A percentile compares a stretch with the other conserved stretches of the same genome.
phyloP scores from a whole-genome alignment of 2,329 filamentous ascomycete species.

The Magnaporthiopsis incrustans region DNA sequence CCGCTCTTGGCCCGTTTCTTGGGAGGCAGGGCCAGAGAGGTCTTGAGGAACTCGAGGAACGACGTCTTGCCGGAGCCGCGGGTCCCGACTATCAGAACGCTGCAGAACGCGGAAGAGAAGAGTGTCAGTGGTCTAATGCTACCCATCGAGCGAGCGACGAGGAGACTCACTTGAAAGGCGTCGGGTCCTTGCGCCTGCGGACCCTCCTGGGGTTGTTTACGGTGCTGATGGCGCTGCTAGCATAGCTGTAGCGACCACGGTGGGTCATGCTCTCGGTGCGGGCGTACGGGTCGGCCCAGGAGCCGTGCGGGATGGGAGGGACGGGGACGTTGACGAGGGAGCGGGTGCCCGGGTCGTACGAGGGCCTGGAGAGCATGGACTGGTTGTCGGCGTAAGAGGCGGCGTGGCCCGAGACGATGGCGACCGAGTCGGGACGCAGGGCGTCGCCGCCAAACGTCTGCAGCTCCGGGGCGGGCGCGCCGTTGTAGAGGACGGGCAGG shows the following conservation, averaged over 20 bases:
- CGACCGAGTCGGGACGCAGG: slow-evolving; percentile 52
- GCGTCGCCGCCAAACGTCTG: slow-evolving; percentile 46
- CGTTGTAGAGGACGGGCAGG: slow-evolving; percentile 44
- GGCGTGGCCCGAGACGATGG: slow-evolving; percentile 42
- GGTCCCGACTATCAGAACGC: slow-evolving; percentile 83
- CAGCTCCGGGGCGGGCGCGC: slow-evolving; percentile 36
- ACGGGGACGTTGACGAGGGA: slow-evolving; percentile 31
- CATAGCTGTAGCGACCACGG: slow-evolving; percentile 92
- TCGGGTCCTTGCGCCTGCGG: slow-evolving; percentile 91
- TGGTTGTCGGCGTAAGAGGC: slow-evolving; percentile 20
- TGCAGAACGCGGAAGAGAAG: slow-evolving; percentile 26
- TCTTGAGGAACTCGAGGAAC: slow-evolving; percentile 91
- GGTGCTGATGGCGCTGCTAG: slow-evolving; percentile 81
- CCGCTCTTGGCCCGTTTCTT: slow-evolving; percentile 60
- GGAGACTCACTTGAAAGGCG: slow-evolving; percentile 92
- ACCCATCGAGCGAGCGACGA: background rate
- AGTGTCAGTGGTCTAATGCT: background rate
- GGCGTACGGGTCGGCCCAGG: slow-evolving; percentile 67
- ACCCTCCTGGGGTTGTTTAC: slow-evolving; percentile 90
- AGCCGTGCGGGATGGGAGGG: slow-evolving; percentile 53
- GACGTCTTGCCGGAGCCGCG: slow-evolving; percentile 89
- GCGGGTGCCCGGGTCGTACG: slow-evolving; percentile 42
- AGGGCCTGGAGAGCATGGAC: slow-evolving; percentile 33
- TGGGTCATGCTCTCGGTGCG: slow-evolving; percentile 93
- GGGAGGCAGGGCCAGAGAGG: slow-evolving; percentile 71